Percentiles rank a stretch among this genome's conserved stretches.
Evolutionary conservation across 257 asterid genomes (phyloP).

Genomic region (Plectranthus barbatus): DNA sequence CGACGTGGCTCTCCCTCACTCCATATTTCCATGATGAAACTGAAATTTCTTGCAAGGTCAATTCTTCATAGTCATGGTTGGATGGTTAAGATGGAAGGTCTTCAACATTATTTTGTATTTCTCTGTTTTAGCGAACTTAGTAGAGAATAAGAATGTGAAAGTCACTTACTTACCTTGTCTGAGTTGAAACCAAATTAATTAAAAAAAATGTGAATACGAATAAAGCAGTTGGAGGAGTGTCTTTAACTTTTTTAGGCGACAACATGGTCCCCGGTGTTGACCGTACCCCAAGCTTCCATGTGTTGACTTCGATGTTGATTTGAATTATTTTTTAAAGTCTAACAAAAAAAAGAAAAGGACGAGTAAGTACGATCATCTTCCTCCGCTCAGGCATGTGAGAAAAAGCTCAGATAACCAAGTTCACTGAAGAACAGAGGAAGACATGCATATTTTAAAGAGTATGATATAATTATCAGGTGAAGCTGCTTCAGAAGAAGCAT

Average conservation of each 20-base stretch:
- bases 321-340: slow-evolving; percentile 70
- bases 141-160: slow-evolving; percentile 77
- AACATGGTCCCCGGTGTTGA: slow-evolving; percentile 72
- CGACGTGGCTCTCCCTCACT: slow-evolving; percentile 89
- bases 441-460: slow-evolving; percentile 94
- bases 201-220: slow-evolving; percentile 55
- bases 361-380: slow-evolving; percentile 98
- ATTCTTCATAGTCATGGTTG: slow-evolving; percentile 90
- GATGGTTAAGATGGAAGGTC: slow-evolving; percentile 97
- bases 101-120: slow-evolving; percentile 77
- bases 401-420: slow-evolving; percentile 63
- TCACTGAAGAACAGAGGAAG: slow-evolving; percentile 66
- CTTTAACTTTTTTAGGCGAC: slow-evolving; percentile 74
- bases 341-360: slow-evolving; percentile 76
- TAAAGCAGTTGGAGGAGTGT: slow-evolving; percentile 63
- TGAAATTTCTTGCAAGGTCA: slow-evolving; percentile 88
- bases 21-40: slow-evolving; percentile 75
- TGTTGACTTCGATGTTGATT: slow-evolving; percentile 76
- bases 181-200: slow-evolving; percentile 79
- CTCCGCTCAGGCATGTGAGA: slow-evolving; percentile 85
- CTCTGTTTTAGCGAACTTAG: slow-evolving; percentile 57
- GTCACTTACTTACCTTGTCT: slow-evolving; percentile 71
- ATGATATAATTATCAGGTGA: slow-evolving; percentile 85
- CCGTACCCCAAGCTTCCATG: slow-evolving; percentile 78
- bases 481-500: slow-evolving; percentile 90